A percentile compares a stretch with the other conserved stretches of the same genome.
Evolutionary conservation across 1,139 yeast genomes (phyloP).

Genomic region (Saccharomyces hybrid): DNA sequence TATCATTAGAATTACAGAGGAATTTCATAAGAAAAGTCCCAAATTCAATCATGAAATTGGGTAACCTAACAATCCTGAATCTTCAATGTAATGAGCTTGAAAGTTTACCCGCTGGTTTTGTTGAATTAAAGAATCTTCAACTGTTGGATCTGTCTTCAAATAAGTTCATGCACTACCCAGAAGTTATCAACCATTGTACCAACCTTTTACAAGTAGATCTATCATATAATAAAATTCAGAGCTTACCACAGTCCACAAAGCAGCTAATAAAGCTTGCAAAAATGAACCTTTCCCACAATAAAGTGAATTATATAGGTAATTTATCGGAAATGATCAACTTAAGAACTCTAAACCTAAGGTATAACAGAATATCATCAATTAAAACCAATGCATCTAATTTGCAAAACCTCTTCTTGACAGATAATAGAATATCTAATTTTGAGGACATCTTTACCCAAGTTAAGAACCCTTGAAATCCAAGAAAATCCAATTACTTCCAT

Average conservation of each 20-base stretch:
- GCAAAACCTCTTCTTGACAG: slow-evolving; percentile 68
- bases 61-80: slow-evolving; percentile 48
- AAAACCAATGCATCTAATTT: slow-evolving; percentile 56
- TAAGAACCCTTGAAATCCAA: slow-evolving; percentile 50
- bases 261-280: slow-evolving; percentile 53
- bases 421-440: slow-evolving; percentile 69
- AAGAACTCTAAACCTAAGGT: slow-evolving; percentile 69
- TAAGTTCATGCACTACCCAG: slow-evolving; percentile 61
- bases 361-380: slow-evolving; percentile 59
- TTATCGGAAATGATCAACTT: slow-evolving; percentile 49
- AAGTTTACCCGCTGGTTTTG: slow-evolving; percentile 55
- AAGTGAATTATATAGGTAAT: slow-evolving; percentile 41
- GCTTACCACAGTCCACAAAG: slow-evolving; percentile 56
- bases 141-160: slow-evolving; percentile 74
- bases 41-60: slow-evolving; percentile 44
- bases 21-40: slow-evolving; percentile 65
- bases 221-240: slow-evolving; percentile 66
- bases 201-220: slow-evolving; percentile 64
- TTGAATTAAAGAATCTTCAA: slow-evolving; percentile 47
- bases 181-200: slow-evolving; percentile 53
- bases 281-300: slow-evolving; percentile 69
- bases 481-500: slow-evolving; percentile 78
- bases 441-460: slow-evolving; percentile 49
- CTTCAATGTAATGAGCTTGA: slow-evolving; percentile 68
- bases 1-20: slow-evolving; percentile 70